Conservation (phyloP, 331 rosid species). For the Quercus lobata region DNA sequence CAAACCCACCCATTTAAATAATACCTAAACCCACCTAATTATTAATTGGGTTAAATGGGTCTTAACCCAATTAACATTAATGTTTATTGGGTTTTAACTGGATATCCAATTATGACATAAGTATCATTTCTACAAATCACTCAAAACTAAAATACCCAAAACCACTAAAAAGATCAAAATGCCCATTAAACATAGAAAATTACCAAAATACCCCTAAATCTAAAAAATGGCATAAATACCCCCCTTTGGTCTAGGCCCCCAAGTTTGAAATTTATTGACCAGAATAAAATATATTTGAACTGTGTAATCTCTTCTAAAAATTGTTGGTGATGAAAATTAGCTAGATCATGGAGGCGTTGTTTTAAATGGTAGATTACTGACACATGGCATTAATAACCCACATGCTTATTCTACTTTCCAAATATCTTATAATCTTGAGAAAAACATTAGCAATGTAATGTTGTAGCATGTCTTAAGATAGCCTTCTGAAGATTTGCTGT, state of each 20-base stretch:
- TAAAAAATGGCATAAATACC: too few relatives aligned
- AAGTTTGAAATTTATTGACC: neutral
- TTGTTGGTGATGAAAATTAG: neutral
- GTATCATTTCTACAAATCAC: too few relatives aligned
- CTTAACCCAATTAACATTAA: too few relatives aligned
- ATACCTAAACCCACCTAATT: too few relatives aligned
- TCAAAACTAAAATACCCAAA: too few relatives aligned
- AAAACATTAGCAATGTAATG: neutral
- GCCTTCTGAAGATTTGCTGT: conserved; percentile 1
- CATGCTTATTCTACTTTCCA: neutral
- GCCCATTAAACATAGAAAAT: too few relatives aligned
- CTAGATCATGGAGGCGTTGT: neutral
- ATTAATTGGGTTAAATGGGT: too few relatives aligned
- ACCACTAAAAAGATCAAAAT: too few relatives aligned
- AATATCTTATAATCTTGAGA: neutral
- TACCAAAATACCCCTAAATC: too few relatives aligned
- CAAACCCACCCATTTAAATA: too few relatives aligned
- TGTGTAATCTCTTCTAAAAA: neutral
- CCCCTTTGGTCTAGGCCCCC: neutral
- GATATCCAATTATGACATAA: too few relatives aligned
- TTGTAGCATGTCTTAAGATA: neutral
- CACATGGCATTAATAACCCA: neutral
- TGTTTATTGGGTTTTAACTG: too few relatives aligned
- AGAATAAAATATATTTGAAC: neutral
- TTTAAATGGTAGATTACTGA: neutral